Evolutionary conservation across 78 protist species (phyloP).

Genomic region (Cavenderia fasciculata): DNA sequence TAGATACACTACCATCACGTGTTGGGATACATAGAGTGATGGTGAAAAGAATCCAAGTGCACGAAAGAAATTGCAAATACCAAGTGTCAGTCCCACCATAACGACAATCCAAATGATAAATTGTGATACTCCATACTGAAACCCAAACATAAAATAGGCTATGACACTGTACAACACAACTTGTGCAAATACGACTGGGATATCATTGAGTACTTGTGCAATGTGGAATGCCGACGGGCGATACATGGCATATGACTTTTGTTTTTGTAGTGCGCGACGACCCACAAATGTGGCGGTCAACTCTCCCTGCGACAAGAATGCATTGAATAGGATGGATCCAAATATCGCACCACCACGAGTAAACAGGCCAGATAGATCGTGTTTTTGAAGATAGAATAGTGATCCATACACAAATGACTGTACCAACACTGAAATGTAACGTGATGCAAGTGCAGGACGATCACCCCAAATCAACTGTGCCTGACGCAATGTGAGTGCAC

Average conservation of each 20-base stretch:
- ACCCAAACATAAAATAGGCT: slow-evolving; percentile 49
- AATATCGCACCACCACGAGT: slow-evolving; percentile 71
- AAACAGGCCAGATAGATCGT: slow-evolving; percentile 1
- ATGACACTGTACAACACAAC: slow-evolving; percentile 30
- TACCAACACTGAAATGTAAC: slow-evolving; percentile 25
- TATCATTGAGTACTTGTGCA: slow-evolving; percentile 46
- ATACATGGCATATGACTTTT: slow-evolving; percentile 67
- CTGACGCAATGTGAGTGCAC: slow-evolving; percentile 25
- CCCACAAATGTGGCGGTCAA: slow-evolving; percentile 10
- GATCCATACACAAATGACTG: slow-evolving; percentile 64
- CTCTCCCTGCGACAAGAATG: slow-evolving; percentile 2
- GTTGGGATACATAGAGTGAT: slow-evolving; percentile 30
- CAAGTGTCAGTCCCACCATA: slow-evolving; percentile 26
- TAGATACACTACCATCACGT: background rate
- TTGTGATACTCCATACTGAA: slow-evolving; percentile 2
- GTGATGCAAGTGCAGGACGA: background rate
- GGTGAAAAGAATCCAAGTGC: slow-evolving; percentile 47
- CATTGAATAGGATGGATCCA: slow-evolving; percentile 16
- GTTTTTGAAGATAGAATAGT: slow-evolving; percentile 3
- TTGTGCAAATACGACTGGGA: slow-evolving; percentile 28
- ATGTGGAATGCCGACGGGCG: slow-evolving; percentile 58
- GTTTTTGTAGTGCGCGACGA: slow-evolving; percentile 53
- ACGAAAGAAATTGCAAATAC: slow-evolving; percentile 7
- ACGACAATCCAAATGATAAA: slow-evolving; percentile 42
- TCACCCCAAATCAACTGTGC: slow-evolving; percentile 14